phyloP scores from a whole-genome alignment of 2,329 filamentous ascomycete genomes.

The Chaetomium olivaceum region DNA sequence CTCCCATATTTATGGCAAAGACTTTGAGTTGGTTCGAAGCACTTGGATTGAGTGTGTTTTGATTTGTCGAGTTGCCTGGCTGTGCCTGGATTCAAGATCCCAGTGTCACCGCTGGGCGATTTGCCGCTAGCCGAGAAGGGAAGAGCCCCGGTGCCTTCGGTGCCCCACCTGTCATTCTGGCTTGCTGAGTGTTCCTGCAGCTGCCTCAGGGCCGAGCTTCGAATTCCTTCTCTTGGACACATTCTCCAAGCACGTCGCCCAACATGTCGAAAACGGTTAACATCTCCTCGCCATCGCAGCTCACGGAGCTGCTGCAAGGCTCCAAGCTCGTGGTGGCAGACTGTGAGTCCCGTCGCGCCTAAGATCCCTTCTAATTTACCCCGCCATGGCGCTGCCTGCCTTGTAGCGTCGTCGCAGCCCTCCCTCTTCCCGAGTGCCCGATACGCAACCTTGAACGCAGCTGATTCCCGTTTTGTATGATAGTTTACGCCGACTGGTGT shows the following conservation, averaged over 20 bases:
- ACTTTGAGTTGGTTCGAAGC: too few relatives aligned
- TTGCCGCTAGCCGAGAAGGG: neutral
- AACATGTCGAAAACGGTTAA: conserved; percentile 38
- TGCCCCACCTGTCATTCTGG: neutral
- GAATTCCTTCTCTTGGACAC: conserved; percentile 8
- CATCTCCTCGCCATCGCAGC: conserved; percentile 58
- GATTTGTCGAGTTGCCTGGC: neutral
- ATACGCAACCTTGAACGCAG: neutral
- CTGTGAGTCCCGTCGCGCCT: conserved; percentile 62
- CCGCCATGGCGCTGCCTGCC: conserved; percentile 24
- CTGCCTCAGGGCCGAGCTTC: conserved; percentile 19
- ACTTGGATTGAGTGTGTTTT: too few relatives aligned
- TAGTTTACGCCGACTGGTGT: conserved; percentile 89
- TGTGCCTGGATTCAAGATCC: neutral
- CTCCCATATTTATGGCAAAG: too few relatives aligned
- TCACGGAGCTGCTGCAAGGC: conserved; percentile 66
- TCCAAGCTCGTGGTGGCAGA: conserved; percentile 83
- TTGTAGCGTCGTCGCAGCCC: neutral
- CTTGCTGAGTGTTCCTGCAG: conserved; percentile 2
- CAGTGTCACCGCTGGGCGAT: too few relatives aligned
- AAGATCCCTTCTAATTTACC: conserved; percentile 17
- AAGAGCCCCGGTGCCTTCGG: neutral
- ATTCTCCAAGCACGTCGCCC: conserved; percentile 8
- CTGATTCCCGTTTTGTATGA: conserved; percentile 40
- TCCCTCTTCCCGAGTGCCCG: neutral